A percentile compares a stretch with the other conserved stretches of the same genome.
Conservation (phyloP, 2,329 filamentous ascomycete species). For the Colletotrichum ledebouriae region DNA sequence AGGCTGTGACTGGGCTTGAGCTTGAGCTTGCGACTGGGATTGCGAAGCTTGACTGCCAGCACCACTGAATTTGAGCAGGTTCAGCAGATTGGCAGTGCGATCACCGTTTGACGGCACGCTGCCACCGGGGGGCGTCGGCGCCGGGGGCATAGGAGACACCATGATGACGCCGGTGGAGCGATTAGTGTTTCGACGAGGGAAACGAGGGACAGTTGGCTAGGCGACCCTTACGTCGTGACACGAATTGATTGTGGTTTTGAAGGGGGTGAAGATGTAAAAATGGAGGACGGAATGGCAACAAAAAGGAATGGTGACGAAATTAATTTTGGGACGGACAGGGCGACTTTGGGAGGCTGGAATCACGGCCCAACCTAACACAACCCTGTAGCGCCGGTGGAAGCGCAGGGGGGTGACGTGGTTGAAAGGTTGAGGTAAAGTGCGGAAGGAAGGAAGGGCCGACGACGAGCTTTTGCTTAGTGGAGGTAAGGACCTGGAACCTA, state of each 20-base stretch:
- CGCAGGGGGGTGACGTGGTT: slow-evolving; percentile 41
- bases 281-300: slow-evolving; percentile 9
- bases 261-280: slow-evolving; percentile 8
- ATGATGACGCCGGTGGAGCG: slow-evolving; percentile 45
- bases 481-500: not conserved
- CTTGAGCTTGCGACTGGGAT: slow-evolving; percentile 9
- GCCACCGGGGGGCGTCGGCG: slow-evolving; percentile 62
- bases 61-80: slow-evolving; percentile 72
- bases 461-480: not conserved
- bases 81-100: slow-evolving; percentile 69
- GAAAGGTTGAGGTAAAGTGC: slow-evolving; percentile 7
- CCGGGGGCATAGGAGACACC: slow-evolving; percentile 60
- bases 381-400: slow-evolving; percentile 26
- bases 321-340: slow-evolving; percentile 41
- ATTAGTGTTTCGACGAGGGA: slow-evolving; percentile 34
- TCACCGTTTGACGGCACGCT: slow-evolving; percentile 56
- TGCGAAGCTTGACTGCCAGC: slow-evolving; percentile 46
- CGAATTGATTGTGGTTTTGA: slow-evolving; percentile 15
- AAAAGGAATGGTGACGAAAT: slow-evolving; percentile 30
- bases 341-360: slow-evolving; percentile 40
- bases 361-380: slow-evolving; percentile 41
- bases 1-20: slow-evolving; percentile 19
- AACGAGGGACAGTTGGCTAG: slow-evolving; percentile 39
- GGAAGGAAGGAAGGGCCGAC: slow-evolving; percentile 9
- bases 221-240: slow-evolving; percentile 39